Evolutionary conservation across 2,329 filamentous ascomycete genomes (phyloP), one percentile per base, ranked within the genome.

Genomic region (Fusarium sp.): DNA sequence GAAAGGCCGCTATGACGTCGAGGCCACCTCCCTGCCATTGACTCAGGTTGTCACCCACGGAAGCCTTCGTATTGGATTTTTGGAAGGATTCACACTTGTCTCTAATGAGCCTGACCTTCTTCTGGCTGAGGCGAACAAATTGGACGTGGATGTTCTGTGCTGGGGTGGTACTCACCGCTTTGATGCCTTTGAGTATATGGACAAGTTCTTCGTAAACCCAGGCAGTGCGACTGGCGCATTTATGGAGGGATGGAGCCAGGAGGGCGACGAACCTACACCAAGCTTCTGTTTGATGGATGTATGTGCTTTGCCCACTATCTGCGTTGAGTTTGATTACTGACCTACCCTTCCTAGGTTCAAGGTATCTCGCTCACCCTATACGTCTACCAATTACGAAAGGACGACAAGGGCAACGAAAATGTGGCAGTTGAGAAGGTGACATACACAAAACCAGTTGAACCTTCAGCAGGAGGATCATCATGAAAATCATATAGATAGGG

Each of bases 201-300:
- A 90, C 81, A 90, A 90, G 82, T 90, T 91, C 80, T 91, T 91
- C 70, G 87, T 91, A 69, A 91, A 90, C 74, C 88, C 88, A 3
- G 88, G 88, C 5, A 90, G 85, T 74, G 88, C 88, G 23, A 90
- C 88, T 7, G 88, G 88, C 11, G 88, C 88, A 4, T 88, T 87
- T 66, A 81, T 85, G 21, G 85, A 85, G 2, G 84, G 85, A 20
- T 89, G 86, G 84, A 81, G 81, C 20, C 80, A 81, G 50, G 86
- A 85, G 39, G 83, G 81, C n/a, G 88, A 92, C 75, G 91, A 95
- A 55, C 91, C 91, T 23, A 90, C 90, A 57, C 95, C 95, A 25
- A 97, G 94, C 77, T 97, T 98, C 80, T 97, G 96, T 76, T 81
- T 98, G 78, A 97, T 98, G 95, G 95, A 98, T 86, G 94, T 97